Evolutionary conservation across 2,329 filamentous ascomycete species (phyloP), one percentile per base, ranked within the genome.

Genomic region (Colletotrichum cuscutae): DNA sequence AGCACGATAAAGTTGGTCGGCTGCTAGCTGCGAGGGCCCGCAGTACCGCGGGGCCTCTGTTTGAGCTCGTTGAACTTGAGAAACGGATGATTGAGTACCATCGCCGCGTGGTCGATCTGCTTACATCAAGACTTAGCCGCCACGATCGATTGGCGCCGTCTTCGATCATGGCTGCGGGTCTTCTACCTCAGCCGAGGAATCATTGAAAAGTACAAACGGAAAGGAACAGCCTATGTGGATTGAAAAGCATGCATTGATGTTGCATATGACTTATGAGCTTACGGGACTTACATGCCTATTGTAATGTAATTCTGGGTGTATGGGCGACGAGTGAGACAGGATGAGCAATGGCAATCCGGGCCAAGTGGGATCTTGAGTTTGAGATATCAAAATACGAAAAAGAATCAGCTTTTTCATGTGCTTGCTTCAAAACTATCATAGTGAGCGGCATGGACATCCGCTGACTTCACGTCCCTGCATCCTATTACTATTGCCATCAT

Each of bases 81-180:
- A 64, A 53, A 22, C 66, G 56, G 19, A 72, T 72, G 66, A 15
- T 35, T n/a, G 46, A 60, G n/a, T 72, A 70, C 26, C 66, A 72
- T 22, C 66, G 66, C 15, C 70, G 66, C 28, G 60, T 65, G 12
- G 54, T 70, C 7, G 60, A 70, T 28, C 66, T 70, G 22, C 35
- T 72, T n/a, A 72, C 46, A 8, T 70, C 66, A 22, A 64, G 70
- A 28, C 30, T 56, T 8, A 65, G 49, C 13, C 66, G 70, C 7
- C 28, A 65, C 22, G 61, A 70, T 30, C 60, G 56, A 15, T 22
- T 64, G 30, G 56, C 28, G 35, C 60, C 60, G 12, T 26, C 65
- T 9, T 61, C 70, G 9, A 57, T 70, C 46, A 24, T 70, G 15
- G 60, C 42, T n/a, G 66, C 60, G 19, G 56, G 70, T n/a, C 60